Evolutionary conservation across 1,284 basidiomycete genomes (phyloP), one percentile per base, ranked within the genome.

Genomic region (Cerioporus squamosus): DNA sequence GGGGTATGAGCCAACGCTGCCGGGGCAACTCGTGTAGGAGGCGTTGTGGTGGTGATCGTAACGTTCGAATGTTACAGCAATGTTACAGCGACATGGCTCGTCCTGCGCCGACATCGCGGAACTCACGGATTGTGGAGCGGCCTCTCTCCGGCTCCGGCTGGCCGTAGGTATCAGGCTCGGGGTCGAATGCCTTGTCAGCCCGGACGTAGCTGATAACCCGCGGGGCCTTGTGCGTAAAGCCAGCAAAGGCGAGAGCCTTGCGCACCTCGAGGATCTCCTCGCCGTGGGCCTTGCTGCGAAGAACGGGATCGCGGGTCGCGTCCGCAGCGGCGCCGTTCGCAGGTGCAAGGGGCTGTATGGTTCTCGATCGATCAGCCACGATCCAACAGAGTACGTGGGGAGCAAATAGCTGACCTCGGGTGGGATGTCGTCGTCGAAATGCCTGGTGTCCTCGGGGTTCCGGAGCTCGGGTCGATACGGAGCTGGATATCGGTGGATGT

Each of bases 341-440:
- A 60, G 94, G 91, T 46, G 93, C 90, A 36, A 97, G 85, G 55
- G 94, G 93, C 88, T 95, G 51, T 46, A 54, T 49, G 20, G 60
- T 46, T 43, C 12, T 14, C 45, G 38, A 55, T 59, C 53, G 46
- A 59, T 59, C 59, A 59, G 36, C 26, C 17, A 48, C 22, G 22
- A 38, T 38, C 45, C 5, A 31, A 31, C 17, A 48, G 42, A n/a
- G 22, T 29, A 12, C 18, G 26, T 51, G 44, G 15, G 20, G n/a
- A 26, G 12, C 18, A 15, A 48, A n/a, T n/a, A 18, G 71, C 88
- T 73, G 75, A 93, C 93, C 84, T 95, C 93, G 47, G 91, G 78
- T 31, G 94, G 93, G 63, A 98, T 98, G 73, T 96, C 94, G 58
- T 93, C 87, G 75, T 96, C 94, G 66, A 97, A 96, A 74, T 97